Base-by-base conservation (phyloP, 768 basidiomycete genomes). In the Hysterangium stoloniferum region DNA sequence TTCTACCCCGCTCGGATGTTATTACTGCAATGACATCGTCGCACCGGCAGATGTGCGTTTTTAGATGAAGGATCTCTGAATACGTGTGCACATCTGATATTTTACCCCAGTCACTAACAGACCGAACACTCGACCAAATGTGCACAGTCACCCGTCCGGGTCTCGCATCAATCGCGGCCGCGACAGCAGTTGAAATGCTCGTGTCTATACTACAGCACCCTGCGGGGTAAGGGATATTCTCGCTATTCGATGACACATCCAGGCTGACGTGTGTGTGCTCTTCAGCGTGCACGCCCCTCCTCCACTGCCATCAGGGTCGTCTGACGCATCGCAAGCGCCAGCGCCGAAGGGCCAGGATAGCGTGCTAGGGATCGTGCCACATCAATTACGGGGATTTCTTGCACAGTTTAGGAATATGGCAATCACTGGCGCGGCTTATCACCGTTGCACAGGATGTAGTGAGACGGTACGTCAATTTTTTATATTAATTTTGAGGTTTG, bases 21-120 rank as follows among this genome's bases (percentile, higher is more conserved):
- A 99, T 64, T 99, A 91, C 63, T 99, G 96, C 67, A 97, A 97
- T 59, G 96, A 99, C 57, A 88, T 97, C 51, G 93, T 97, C 33
- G 96, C 95, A 0, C 94, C 96, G 6, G 80, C 86, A 15, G 94
- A 99, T 64, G 94, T 95, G 70, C 61, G 75, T 66, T 9, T 24
- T 36, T 33, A 15, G 6, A 25, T 50, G 33, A 31, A n/a, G n/a
- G n/a, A n/a, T n/a, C n/a, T n/a, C n/a, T n/a, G n/a, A n/a, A n/a
- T n/a, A n/a, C n/a, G n/a, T n/a, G 13, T 34, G 17, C 9, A 33
- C 37, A 20, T 27, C 37, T 50, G 38, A 54, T 1, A 11, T 29
- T 35, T 56, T 50, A 27, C n/a, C 38, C 25, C 55, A 76, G 82
- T 80, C 79, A 2, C 66, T 86, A 36, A 86, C 87, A 0, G 95